Evolutionary conservation across 1,139 yeast genomes (phyloP), one percentile per base, ranked within the genome.

Genomic region (Candida sojae): DNA sequence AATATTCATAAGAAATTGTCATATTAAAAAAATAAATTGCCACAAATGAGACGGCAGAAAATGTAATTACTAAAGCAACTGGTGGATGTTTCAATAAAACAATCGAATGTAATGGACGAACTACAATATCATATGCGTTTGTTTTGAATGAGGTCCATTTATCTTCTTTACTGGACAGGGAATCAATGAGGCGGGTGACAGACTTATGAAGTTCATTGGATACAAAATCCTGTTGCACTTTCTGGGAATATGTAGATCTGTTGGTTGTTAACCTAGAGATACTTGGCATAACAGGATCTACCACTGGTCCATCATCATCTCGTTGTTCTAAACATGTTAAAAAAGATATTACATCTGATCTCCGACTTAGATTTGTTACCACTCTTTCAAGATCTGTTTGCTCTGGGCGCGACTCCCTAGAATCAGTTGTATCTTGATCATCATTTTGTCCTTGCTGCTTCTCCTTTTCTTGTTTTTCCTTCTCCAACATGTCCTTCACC

Each of bases 11-110:
- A 41, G 92, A 79, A 39, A 90, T 72, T 8, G 95, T 78, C 79
- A 89, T 76, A 68, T 89, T 90, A 61, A 88, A 80, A 55, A 86
- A 83, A 63, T 88, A 89, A 26, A 88, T 69, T 23, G 80, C 79
- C 7, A 84, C 84, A 66, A 88, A 88, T 46, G 88, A 79, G 17
- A 84, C 76, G 1, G 88, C 82, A 1, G 92, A 83, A 62, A 82
- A 88, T 1, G 73, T 58, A 43, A 88, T 78, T 6, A 90, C 82
- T 40, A 88, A 66, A 0, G 79, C 64, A 12, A 89, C 92, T 0
- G 96, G 95, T 0, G 96, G 96, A 59, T 86, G 85, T 46, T 71
- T 66, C 30, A 86, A 64, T 48, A 86, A 75, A 2, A 71, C 70
- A 26, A 82, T 61, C 66, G 83, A 63, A 70, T 84, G 68, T 64